phyloP scores from a whole-genome alignment of 768 basidiomycete species.

The Suillus spraguei region DNA sequence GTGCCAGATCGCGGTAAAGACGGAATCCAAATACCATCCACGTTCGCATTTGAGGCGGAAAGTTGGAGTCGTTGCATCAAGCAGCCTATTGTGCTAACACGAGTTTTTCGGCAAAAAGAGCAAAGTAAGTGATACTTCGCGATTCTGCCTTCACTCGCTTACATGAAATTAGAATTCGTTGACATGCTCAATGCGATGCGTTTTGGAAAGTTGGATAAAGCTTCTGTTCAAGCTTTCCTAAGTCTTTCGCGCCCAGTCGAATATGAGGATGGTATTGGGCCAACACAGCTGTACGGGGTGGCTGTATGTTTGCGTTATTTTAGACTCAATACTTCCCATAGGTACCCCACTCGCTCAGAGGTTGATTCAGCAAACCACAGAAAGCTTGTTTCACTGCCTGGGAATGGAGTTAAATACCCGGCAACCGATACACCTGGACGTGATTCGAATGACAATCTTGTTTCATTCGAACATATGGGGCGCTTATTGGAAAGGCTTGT shows the following conservation, averaged over 20 bases:
- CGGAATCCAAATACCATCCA: slow-evolving; percentile 47
- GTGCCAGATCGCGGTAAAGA: slow-evolving; percentile 57
- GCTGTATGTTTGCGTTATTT: neutral
- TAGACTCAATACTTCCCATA: slow-evolving; percentile 28
- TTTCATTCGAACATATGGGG: slow-evolving; percentile 42
- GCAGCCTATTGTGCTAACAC: slow-evolving; percentile 55
- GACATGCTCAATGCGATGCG: slow-evolving; percentile 90
- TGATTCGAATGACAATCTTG: slow-evolving; percentile 43
- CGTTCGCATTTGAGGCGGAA: slow-evolving; percentile 80
- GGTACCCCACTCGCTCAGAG: slow-evolving; percentile 70
- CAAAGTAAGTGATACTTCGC: slow-evolving; percentile 45
- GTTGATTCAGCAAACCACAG: slow-evolving; percentile 69
- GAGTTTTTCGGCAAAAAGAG: slow-evolving; percentile 89
- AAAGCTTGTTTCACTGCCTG: slow-evolving; percentile 49
- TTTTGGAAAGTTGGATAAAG: slow-evolving; percentile 59
- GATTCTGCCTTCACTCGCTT: neutral
- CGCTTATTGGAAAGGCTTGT: slow-evolving; percentile 62
- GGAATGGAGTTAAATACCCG: slow-evolving; percentile 39
- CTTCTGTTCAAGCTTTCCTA: slow-evolving; percentile 51
- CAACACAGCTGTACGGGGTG: slow-evolving; percentile 72
- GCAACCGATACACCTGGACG: slow-evolving; percentile 49
- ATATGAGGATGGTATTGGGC: slow-evolving; percentile 75
- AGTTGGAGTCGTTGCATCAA: slow-evolving; percentile 73
- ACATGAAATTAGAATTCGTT: slow-evolving; percentile 55
- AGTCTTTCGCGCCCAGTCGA: slow-evolving; percentile 54